Evolutionary conservation across 192 early-diverging fungal species (phyloP), one percentile per base, ranked within the genome.

Genomic region (Umbelopsis sp.): DNA sequence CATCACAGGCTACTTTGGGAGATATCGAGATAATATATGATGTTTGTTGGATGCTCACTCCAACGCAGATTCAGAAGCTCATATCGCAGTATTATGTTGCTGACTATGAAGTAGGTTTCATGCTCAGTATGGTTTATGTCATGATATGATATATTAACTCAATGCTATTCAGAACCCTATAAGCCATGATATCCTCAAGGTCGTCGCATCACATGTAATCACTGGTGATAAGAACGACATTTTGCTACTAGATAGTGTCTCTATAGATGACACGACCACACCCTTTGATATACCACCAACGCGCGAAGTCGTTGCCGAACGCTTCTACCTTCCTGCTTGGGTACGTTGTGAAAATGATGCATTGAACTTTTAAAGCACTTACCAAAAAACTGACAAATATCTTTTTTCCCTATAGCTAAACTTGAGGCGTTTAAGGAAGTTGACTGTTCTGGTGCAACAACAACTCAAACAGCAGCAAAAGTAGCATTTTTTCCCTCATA

Each of bases 21-120:
- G 97, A 99, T 73, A 96, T 99, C 70, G 93, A 97, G 70, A 96
- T 93, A 49, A 97, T 99, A 74, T 98, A 97, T 68, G 96, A 97
- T 82, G 96, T 99, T 20, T 97, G 95, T 82, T 96, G 94, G 85
- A 84, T 97, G 75, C 85, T 99, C 67, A 96, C 95, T 66, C 91
- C 94, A 7, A 91, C 92, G 1, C 97, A 99, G 80, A 95, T 99
- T 82, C 94, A 96, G 81, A 98, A 97, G 85, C 84, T 99, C 44
- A 89, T 99, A 23, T 92, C 91, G 21, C 90, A 97, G 69, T 98
- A 98, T 79, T 90, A 92, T 67, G 90, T 96, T 48, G 92, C 94
- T 0, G 97, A 99, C 76, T 97, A 96, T 79, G 97, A 99, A 74
- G 91, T 91, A 65, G 8, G 25, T 41, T 35, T 48, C 10, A n/a